A percentile compares a stretch with the other conserved stretches of the same genome.
Conservation (phyloP, 306 rosid species). For the Fragaria nilgerrensis region DNA sequence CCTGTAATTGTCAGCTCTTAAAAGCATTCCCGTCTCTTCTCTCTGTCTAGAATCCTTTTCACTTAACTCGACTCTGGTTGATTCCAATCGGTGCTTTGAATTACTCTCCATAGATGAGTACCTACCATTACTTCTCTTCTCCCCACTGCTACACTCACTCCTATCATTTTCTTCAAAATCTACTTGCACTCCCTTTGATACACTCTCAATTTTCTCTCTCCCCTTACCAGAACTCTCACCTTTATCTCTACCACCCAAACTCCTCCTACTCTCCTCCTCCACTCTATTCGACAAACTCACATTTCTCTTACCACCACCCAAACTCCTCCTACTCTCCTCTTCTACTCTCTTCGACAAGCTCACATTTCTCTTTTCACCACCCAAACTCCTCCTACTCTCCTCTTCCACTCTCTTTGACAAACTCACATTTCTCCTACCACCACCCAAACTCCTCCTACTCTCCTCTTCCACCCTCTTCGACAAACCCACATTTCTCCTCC, state of each 20-base stretch:
- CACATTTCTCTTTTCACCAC: slow-evolving; percentile 33
- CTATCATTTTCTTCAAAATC: slow-evolving; percentile 34
- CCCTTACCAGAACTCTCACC: slow-evolving; percentile 22
- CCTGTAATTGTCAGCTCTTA: slow-evolving; percentile 38
- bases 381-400: slow-evolving; percentile 26
- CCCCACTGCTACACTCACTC: slow-evolving; percentile 16
- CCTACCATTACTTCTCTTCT: slow-evolving; percentile 22
- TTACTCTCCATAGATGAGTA: slow-evolving; percentile 13
- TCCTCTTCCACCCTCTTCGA: slow-evolving; percentile 39
- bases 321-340: slow-evolving; percentile 33
- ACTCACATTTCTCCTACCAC: slow-evolving; percentile 25
- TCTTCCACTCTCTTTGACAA: slow-evolving; percentile 43
- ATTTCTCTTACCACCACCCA: slow-evolving; percentile 36
- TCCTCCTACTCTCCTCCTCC: slow-evolving; percentile 33
- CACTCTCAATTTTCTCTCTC: background rate
- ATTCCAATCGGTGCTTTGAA: slow-evolving; percentile 16
- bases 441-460: slow-evolving; percentile 19
- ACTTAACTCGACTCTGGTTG: slow-evolving; percentile 27
- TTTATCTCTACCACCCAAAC: slow-evolving; percentile 35
- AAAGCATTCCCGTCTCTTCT: slow-evolving; percentile 32
- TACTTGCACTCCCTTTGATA: slow-evolving; percentile 35
- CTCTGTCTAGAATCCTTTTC: slow-evolving; percentile 31
- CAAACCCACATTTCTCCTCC: slow-evolving; percentile 41
- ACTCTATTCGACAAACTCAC: slow-evolving; percentile 36
- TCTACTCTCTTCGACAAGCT: slow-evolving; percentile 44